phyloP scores from a whole-genome alignment of 2,329 filamentous ascomycete genomes.

The Diaporthe helianthi region DNA sequence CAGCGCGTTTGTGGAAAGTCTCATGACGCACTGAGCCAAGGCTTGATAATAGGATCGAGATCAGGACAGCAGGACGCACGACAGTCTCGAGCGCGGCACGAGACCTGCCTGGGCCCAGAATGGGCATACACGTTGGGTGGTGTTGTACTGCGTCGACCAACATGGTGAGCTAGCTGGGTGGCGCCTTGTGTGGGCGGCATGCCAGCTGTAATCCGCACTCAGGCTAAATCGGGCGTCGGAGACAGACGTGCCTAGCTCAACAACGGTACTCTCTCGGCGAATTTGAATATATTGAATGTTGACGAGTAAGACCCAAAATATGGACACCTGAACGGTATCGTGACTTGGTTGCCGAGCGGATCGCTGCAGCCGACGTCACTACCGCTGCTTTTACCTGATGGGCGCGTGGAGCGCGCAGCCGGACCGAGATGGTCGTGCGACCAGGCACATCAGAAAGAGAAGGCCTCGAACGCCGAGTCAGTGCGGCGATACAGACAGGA shows the following conservation, averaged over 20 bases:
- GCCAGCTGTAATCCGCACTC: conserved; percentile 16
- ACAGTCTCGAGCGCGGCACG: not conserved
- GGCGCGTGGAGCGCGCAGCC: not conserved
- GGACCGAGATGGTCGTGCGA: not conserved
- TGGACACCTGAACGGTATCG: not conserved
- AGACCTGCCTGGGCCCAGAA: not conserved
- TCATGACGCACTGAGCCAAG: not conserved
- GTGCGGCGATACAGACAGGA: not conserved
- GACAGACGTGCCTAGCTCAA: conserved; percentile 21
- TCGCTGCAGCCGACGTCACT: conserved; percentile 12
- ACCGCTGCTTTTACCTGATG: not conserved
- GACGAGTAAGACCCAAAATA: conserved; percentile 1
- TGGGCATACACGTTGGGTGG: not conserved
- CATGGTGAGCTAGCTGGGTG: not conserved
- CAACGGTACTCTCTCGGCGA: not conserved
- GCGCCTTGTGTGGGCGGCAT: not conserved
- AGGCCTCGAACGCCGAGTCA: not conserved
- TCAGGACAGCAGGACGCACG: not conserved
- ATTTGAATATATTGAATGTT: conserved; percentile 9
- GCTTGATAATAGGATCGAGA: not conserved
- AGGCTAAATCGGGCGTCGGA: conserved; percentile 21
- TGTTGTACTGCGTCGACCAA: conserved; percentile 1
- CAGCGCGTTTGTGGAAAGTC: not conserved
- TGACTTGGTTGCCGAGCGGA: conserved; percentile 8
- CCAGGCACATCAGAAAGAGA: not conserved